Conservation (phyloP, 1,139 yeast species). For the Zygotorulaspora mrakii region DNA sequence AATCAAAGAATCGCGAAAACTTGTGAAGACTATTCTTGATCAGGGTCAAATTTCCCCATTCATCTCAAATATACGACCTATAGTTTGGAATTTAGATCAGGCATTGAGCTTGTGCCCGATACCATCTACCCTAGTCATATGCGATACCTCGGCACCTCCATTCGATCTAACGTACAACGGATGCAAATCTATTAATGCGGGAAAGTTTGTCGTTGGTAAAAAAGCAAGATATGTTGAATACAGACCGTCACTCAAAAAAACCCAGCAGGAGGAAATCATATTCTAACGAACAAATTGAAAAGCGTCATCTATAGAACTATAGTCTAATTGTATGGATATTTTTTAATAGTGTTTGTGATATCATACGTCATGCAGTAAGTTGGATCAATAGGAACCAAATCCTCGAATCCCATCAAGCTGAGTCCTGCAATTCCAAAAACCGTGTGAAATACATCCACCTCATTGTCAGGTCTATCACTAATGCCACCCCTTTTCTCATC, state of each 20-base stretch:
- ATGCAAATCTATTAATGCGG: constrained; percentile 74
- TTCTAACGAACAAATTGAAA: constrained; percentile 29
- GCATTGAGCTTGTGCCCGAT: constrained; percentile 69
- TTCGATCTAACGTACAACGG: constrained; percentile 80
- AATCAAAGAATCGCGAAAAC: constrained; percentile 63
- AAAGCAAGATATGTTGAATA: constrained; percentile 68
- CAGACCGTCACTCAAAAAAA: constrained; percentile 52
- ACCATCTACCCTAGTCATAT: constrained; percentile 64
- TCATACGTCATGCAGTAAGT: constrained; percentile 73
- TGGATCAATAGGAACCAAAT: constrained; percentile 67
- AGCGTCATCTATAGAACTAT: background rate
- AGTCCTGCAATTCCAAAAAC: constrained; percentile 86
- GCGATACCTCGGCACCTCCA: constrained; percentile 66
- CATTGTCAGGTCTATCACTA: constrained; percentile 86
- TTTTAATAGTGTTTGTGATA: constrained; percentile 43
- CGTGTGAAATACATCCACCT: constrained; percentile 90
- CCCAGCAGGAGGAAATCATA: constrained; percentile 47
- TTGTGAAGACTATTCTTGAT: constrained; percentile 75
- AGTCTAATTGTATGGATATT: constrained; percentile 42
- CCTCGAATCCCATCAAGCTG: constrained; percentile 62
- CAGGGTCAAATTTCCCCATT: constrained; percentile 90
- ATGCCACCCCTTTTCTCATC: constrained; percentile 81
- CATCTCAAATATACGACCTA: constrained; percentile 53
- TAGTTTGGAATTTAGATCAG: constrained; percentile 68
- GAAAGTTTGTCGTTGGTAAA: constrained; percentile 49